Evolutionary conservation across 345 rosid species (phyloP).

Genomic region (Arabidopsis arenosa): DNA sequence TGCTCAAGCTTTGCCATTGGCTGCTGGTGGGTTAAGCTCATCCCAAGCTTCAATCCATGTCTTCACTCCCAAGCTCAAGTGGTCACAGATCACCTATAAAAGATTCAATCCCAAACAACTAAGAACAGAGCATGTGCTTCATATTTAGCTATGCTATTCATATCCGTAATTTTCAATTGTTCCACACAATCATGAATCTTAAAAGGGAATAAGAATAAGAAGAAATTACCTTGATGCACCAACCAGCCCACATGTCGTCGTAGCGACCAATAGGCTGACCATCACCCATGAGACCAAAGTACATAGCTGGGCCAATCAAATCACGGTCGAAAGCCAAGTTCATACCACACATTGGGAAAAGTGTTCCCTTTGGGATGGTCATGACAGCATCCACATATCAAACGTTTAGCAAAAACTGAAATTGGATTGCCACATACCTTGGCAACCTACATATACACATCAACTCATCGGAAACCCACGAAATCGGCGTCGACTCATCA

Average conservation of each 20-base stretch:
- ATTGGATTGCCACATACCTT: too few relatives aligned
- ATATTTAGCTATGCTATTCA: neutral
- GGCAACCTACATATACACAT: too few relatives aligned
- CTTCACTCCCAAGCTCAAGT: conserved; percentile 84
- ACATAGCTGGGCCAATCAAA: conserved; percentile 98
- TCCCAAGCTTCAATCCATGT: conserved; percentile 99
- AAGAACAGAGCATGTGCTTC: conserved; percentile 10
- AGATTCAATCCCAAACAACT: conserved; percentile 14
- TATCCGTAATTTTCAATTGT: neutral
- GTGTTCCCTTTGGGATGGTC: conserved; percentile 92
- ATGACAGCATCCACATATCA: conserved; percentile 63
- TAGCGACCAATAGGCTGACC: conserved; percentile 97
- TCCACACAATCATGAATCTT: neutral
- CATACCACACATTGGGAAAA: conserved; percentile 99
- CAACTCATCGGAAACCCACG: too few relatives aligned
- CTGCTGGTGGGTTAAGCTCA: conserved; percentile 71
- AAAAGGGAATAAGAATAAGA: neutral
- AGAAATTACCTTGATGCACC: conserved; percentile 87
- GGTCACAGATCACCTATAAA: conserved; percentile 84
- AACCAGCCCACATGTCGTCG: conserved; percentile 99
- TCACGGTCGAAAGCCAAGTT: conserved; percentile 88
- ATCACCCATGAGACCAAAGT: conserved; percentile 98
- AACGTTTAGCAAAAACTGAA: conserved; percentile 2
- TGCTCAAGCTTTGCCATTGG: conserved; percentile 58
- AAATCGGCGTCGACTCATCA: too few relatives aligned